Evolutionary conservation across 306 rosid species (phyloP).

Genomic region (Fragaria ananassa): DNA sequence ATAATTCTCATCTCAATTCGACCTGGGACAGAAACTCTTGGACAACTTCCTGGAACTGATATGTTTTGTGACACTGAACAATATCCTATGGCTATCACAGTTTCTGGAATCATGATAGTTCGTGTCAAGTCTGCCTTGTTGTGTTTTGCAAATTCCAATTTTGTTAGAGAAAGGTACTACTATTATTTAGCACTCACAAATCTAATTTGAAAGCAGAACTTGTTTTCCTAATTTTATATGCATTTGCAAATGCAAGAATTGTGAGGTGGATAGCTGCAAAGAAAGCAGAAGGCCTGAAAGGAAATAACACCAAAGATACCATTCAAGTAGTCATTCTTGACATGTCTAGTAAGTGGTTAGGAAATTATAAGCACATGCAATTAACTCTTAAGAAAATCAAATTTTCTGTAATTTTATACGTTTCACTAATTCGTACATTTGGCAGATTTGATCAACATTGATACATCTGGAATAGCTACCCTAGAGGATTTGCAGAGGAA

Average conservation of each 20-base stretch:
- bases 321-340: slow-evolving; percentile 58
- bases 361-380: not conserved
- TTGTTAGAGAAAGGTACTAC: slow-evolving; percentile 58
- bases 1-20: slow-evolving; percentile 55
- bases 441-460: slow-evolving; percentile 66
- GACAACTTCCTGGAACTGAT: slow-evolving; percentile 75
- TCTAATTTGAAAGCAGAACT: not conserved
- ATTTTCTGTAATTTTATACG: not conserved
- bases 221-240: not conserved
- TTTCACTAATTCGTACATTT: not conserved
- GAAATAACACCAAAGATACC: slow-evolving; percentile 27
- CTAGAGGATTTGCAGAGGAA: slow-evolving; percentile 54
- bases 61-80: slow-evolving; percentile 55
- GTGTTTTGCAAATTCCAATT: slow-evolving; percentile 87
- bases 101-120: slow-evolving; percentile 57
- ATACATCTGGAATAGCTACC: slow-evolving; percentile 70
- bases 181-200: not conserved
- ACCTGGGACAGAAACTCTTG: slow-evolving; percentile 73
- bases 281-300: slow-evolving; percentile 40
- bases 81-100: slow-evolving; percentile 72
- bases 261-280: slow-evolving; percentile 48
- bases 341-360: slow-evolving; percentile 55
- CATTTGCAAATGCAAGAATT: slow-evolving; percentile 34
- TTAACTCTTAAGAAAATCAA: not conserved
- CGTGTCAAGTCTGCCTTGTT: slow-evolving; percentile 67